A percentile compares a stretch with the other conserved stretches of the same genome.
phyloP scores from a whole-genome alignment of 2,329 filamentous ascomycete species.

The Sarocladium kiliense region DNA sequence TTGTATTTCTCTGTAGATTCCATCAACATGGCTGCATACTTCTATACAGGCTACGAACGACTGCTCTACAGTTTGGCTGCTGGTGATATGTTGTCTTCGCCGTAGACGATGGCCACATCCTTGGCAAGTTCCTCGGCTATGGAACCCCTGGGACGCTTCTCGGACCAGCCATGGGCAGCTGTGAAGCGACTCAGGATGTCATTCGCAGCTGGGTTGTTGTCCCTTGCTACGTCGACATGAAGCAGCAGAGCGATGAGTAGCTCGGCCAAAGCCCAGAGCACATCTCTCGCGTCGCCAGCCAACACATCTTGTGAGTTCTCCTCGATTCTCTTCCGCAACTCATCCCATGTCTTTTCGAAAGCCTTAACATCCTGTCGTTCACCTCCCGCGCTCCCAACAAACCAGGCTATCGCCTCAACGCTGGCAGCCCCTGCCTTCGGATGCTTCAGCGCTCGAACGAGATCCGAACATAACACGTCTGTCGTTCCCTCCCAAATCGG shows the following conservation, averaged over 20 bases:
- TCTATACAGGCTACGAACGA: background rate
- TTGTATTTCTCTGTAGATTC: conserved; percentile 1
- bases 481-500: conserved; percentile 72
- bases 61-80: background rate
- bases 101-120: conserved; percentile 32
- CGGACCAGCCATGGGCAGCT: conserved; percentile 2
- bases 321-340: conserved; percentile 31
- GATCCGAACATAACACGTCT: conserved; percentile 58
- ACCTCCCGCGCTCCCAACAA: conserved; percentile 27
- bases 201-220: conserved; percentile 28
- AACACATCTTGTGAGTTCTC: conserved; percentile 30
- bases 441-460: conserved; percentile 42
- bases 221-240: conserved; percentile 31
- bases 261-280: conserved; percentile 40
- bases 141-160: conserved; percentile 18
- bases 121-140: conserved; percentile 21
- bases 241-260: conserved; percentile 38
- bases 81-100: conserved; percentile 13
- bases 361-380: conserved; percentile 21
- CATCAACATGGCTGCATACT: background rate
- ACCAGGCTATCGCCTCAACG: conserved; percentile 36
- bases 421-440: conserved; percentile 29
- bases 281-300: conserved; percentile 38
- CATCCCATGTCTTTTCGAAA: conserved; percentile 32
- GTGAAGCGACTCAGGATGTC: conserved; percentile 38